A percentile compares a stretch with the other conserved stretches of the same genome.
Conservation (phyloP, 305 asterid species). For the Nicotiana rustica region DNA sequence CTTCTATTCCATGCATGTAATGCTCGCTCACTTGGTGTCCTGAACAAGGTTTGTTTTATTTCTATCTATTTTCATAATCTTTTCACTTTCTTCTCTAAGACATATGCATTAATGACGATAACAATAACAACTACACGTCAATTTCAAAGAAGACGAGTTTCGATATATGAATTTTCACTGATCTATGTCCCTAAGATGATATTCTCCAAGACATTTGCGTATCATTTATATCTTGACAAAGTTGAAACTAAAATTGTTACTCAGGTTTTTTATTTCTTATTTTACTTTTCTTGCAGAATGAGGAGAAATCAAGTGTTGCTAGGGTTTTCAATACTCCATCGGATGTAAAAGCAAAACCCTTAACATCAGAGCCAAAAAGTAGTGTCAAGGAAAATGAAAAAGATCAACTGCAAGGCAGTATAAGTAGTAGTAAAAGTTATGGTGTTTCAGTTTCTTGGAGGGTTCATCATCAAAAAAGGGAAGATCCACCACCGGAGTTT, state of each 20-base stretch:
- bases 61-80: neutral
- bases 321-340: slow-evolving; percentile 41
- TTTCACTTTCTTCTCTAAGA: slow-evolving; percentile 6
- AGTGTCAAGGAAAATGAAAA: slow-evolving; percentile 22
- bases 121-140: no score
- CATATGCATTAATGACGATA: neutral
- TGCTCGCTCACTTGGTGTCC: slow-evolving; percentile 49
- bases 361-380: slow-evolving; percentile 7
- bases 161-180: no score
- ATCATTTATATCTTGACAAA: neutral
- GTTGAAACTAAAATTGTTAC: neutral
- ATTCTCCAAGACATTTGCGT: neutral
- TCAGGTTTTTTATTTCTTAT: neutral
- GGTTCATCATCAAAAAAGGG: slow-evolving; percentile 52
- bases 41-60: slow-evolving; percentile 31
- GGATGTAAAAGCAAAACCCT: slow-evolving; percentile 21
- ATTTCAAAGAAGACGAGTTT: no score
- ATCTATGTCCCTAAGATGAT: no score
- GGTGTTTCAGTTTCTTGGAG: slow-evolving; percentile 47
- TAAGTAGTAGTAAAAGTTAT: neutral
- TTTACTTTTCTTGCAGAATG: slow-evolving; percentile 41
- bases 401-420: neutral
- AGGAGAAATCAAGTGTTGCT: slow-evolving; percentile 35
- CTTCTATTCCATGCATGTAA: slow-evolving; percentile 47
- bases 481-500: slow-evolving; percentile 49